These are phyloP conservation scores for Wickerhamiella domercqiae DNA, from an alignment of 805 yeast species.

Conservation along the genomic window DNA sequence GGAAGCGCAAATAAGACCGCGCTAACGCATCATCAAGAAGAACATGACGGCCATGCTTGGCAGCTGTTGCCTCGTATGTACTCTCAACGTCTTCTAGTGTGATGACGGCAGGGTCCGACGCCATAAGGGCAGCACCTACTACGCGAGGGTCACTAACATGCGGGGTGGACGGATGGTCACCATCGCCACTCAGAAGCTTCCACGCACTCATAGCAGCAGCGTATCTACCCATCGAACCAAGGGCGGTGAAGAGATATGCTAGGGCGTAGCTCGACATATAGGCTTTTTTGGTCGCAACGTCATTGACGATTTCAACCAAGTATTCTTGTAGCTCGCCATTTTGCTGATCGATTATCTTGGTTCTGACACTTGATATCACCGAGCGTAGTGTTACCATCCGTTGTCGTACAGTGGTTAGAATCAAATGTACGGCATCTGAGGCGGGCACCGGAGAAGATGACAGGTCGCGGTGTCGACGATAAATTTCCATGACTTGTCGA, in stretches of 20 bases:
- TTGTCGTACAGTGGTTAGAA: constrained; percentile 12
- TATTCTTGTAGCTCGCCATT: constrained; percentile 11
- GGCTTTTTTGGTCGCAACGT: constrained; percentile 11
- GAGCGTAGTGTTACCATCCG: constrained; percentile 14
- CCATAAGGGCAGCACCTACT: constrained; percentile 15
- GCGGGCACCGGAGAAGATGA: constrained; percentile 8
- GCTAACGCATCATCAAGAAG: constrained; percentile 18
- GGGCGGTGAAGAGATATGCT: constrained; percentile 17
- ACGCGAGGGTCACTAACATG: constrained; percentile 14
- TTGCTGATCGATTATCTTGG: constrained; percentile 12
- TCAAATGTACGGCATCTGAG: constrained; percentile 16
- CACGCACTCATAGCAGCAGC: constrained; percentile 15
- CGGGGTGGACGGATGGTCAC: constrained; percentile 1
- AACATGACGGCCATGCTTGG: constrained; percentile 12
- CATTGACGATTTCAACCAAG: constrained; percentile 15
- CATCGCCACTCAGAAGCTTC: constrained; percentile 12
- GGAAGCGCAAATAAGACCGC: constrained; percentile 11
- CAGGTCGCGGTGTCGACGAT: constrained; percentile 14
- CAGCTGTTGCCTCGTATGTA: constrained; percentile 12
- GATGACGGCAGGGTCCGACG: constrained; percentile 15
- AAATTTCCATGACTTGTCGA: constrained; percentile 15
- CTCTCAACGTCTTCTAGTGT: constrained; percentile 14
- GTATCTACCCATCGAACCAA: constrained; percentile 11
- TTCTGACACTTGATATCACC: constrained; percentile 12
- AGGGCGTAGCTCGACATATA: constrained; percentile 15